phyloP scores from a whole-genome alignment of 2,329 filamentous ascomycete genomes.

The Fusarium sp. region DNA sequence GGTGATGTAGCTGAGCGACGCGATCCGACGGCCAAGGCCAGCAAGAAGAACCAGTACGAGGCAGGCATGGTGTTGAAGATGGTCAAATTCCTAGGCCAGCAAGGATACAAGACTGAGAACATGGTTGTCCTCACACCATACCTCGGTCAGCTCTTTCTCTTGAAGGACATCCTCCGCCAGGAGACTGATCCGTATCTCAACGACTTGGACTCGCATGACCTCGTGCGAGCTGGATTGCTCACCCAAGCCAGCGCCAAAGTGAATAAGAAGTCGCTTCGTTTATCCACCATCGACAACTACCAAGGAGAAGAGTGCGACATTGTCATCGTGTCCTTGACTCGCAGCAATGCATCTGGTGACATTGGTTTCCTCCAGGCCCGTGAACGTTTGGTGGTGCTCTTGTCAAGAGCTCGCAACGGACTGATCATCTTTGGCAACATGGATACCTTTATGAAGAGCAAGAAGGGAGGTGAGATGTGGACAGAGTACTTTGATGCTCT shows the following conservation, averaged over 20 bases:
- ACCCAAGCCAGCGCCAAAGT: conserved; percentile 63
- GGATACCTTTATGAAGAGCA: conserved; percentile 72
- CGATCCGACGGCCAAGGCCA: conserved; percentile 62
- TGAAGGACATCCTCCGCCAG: conserved; percentile 64
- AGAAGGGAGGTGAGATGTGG: conserved; percentile 62
- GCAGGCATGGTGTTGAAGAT: conserved; percentile 73
- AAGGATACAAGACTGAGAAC: conserved; percentile 74
- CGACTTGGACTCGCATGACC: conserved; percentile 74
- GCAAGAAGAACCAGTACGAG: conserved; percentile 73
- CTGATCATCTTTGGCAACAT: conserved; percentile 79
- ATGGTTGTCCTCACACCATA: conserved; percentile 80
- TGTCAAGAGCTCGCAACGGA: conserved; percentile 74
- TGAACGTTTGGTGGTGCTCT: conserved; percentile 76
- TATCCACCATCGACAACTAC: conserved; percentile 84
- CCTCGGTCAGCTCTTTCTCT: conserved; percentile 72
- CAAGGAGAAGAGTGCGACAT: conserved; percentile 83
- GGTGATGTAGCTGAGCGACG: conserved; percentile 58
- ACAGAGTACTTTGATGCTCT: conserved; percentile 67
- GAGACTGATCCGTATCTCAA: conserved; percentile 75
- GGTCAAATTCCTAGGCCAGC: conserved; percentile 76
- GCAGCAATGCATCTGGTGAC: conserved; percentile 72
- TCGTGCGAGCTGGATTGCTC: conserved; percentile 71
- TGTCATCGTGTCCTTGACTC: conserved; percentile 74
- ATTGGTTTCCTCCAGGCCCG: conserved; percentile 78
- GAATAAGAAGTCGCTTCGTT: conserved; percentile 64